Evolutionary conservation across 305 asterid species (phyloP).

Genomic region (Petunia hybrid): DNA sequence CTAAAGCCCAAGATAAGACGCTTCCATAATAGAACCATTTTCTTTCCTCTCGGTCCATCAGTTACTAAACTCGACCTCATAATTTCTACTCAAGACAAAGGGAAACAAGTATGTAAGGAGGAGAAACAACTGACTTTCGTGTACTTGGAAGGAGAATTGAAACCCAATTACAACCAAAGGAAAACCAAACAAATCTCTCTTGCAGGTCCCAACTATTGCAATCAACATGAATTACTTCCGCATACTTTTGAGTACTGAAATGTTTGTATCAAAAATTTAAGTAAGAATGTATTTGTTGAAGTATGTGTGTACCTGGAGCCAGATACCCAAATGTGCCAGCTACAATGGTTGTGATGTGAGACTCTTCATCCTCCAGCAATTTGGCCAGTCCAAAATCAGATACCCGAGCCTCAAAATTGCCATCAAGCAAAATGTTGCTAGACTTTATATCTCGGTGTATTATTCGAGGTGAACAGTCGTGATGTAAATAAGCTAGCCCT

Average conservation of each 20-base stretch:
- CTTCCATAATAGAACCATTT: background rate
- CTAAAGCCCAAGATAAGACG: background rate
- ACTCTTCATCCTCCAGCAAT: conserved; percentile 87
- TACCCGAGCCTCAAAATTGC: conserved; percentile 87
- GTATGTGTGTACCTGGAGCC: conserved; percentile 77
- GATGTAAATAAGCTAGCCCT: conserved; percentile 93
- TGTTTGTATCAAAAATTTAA: background rate
- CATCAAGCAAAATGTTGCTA: conserved; percentile 91
- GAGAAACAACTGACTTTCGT: background rate
- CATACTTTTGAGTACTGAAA: background rate
- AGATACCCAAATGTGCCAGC: conserved; percentile 97
- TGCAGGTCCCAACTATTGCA: background rate
- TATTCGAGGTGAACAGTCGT: conserved; percentile 93
- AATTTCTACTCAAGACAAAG: background rate
- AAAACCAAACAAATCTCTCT: background rate
- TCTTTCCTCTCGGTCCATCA: background rate
- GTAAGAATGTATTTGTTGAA: background rate
- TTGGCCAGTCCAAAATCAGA: conserved; percentile 96
- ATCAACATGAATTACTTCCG: background rate
- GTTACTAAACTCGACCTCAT: background rate
- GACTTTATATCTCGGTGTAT: conserved; percentile 94
- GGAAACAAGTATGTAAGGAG: background rate
- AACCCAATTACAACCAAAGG: background rate
- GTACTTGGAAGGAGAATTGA: background rate
- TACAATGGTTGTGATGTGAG: conserved; percentile 92